Evolutionary conservation across 768 basidiomycete species (phyloP).

Genomic region (Naganishia antarctica): DNA sequence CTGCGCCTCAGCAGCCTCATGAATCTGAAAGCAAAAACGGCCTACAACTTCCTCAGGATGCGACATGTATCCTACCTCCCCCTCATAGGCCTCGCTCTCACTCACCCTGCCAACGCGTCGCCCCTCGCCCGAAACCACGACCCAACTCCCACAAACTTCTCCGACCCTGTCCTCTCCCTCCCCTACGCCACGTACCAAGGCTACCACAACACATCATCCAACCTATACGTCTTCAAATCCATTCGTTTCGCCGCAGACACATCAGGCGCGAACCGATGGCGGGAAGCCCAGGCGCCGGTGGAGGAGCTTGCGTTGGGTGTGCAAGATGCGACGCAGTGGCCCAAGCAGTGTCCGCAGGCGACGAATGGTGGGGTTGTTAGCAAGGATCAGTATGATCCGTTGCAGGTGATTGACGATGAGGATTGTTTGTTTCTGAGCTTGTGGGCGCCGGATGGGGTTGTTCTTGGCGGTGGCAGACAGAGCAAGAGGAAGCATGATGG

Average conservation of each 20-base stretch:
- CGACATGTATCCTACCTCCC: background rate
- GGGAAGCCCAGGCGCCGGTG: slow-evolving; percentile 10
- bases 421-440: slow-evolving; percentile 26
- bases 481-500: background rate
- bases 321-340: slow-evolving; percentile 16
- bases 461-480: background rate
- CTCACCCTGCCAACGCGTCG: background rate
- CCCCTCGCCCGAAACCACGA: background rate
- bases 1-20: no score
- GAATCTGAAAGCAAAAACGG: no score
- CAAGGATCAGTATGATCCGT: slow-evolving; percentile 19
- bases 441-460: background rate
- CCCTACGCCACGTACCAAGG: slow-evolving; percentile 24
- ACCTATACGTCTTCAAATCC: slow-evolving; percentile 4
- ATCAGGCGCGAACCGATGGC: slow-evolving; percentile 7
- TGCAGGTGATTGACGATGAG: slow-evolving; percentile 23
- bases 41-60: no score
- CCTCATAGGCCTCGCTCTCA: background rate
- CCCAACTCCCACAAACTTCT: background rate
- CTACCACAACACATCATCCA: slow-evolving; percentile 20
- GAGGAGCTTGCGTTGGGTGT: background rate
- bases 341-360: slow-evolving; percentile 25
- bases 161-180: slow-evolving; percentile 12
- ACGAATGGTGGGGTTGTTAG: slow-evolving; percentile 17
- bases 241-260: slow-evolving; percentile 18